Conservation (phyloP, 495 filamentous ascomycete species). For the Entonaema liquescens region DNA sequence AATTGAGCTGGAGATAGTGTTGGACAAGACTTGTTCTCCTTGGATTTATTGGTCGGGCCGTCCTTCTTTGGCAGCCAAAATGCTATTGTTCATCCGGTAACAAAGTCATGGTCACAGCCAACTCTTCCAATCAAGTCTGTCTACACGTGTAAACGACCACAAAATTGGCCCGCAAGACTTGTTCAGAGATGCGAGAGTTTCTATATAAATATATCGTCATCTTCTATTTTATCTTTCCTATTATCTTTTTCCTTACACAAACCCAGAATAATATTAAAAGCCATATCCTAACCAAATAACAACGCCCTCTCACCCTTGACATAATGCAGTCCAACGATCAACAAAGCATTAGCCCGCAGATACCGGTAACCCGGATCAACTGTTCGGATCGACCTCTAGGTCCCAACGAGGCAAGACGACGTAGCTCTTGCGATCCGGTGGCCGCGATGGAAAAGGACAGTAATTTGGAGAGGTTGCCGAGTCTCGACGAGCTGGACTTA, state of each 20-base stretch:
- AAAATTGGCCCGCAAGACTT: background rate
- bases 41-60: background rate
- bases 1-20: background rate
- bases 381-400: background rate
- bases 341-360: background rate
- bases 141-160: background rate
- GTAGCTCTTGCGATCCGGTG: background rate
- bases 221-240: background rate
- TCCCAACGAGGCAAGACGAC: background rate
- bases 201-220: no score
- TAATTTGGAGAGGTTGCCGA: background rate
- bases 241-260: background rate
- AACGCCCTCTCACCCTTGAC: background rate
- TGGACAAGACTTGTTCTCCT: background rate
- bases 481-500: background rate
- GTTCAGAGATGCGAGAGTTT: background rate
- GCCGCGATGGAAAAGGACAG: background rate
- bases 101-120: background rate
- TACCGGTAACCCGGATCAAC: background rate
- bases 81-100: background rate
- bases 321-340: background rate
- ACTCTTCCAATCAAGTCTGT: background rate
- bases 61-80: background rate
- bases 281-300: background rate
- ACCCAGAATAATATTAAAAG: background rate